Evolutionary conservation across 805 yeast species (phyloP).

Genomic region (Schwanniomyces yamadae): DNA sequence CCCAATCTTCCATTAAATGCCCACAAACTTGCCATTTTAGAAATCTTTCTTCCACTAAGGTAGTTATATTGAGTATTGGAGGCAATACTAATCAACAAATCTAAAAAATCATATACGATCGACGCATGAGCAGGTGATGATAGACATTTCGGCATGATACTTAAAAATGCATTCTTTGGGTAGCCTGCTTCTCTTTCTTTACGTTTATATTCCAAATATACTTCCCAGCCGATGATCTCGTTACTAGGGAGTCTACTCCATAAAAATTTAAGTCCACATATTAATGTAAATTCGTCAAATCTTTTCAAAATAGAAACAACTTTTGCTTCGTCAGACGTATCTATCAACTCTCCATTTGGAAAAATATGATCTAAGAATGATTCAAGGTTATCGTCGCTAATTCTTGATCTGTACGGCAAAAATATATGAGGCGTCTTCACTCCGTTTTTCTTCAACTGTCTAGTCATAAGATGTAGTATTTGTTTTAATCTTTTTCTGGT

Average conservation of each 20-base stretch:
- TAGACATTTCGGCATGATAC: constrained; percentile 80
- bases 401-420: constrained; percentile 74
- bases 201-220: constrained; percentile 66
- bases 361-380: constrained; percentile 56
- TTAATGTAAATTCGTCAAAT: constrained; percentile 65
- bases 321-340: constrained; percentile 29
- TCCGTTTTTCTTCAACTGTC: constrained; percentile 68
- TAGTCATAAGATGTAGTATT: constrained; percentile 67
- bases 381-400: constrained; percentile 59
- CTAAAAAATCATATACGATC: constrained; percentile 84
- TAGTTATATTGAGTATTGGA: constrained; percentile 77
- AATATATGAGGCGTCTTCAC: constrained; percentile 70
- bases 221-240: constrained; percentile 84
- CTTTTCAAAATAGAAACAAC: constrained; percentile 44
- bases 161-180: constrained; percentile 72
- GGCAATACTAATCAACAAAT: constrained; percentile 71
- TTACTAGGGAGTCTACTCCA: constrained; percentile 84
- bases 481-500: constrained; percentile 65
- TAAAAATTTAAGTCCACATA: constrained; percentile 73
- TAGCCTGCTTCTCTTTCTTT: constrained; percentile 63
- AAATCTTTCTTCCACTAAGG: constrained; percentile 74
- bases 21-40: constrained; percentile 85
- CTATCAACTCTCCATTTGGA: constrained; percentile 52
- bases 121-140: constrained; percentile 86
- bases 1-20: constrained; percentile 59